Conservation (phyloP, 345 rosid species). For the Salix koriyanagi region DNA sequence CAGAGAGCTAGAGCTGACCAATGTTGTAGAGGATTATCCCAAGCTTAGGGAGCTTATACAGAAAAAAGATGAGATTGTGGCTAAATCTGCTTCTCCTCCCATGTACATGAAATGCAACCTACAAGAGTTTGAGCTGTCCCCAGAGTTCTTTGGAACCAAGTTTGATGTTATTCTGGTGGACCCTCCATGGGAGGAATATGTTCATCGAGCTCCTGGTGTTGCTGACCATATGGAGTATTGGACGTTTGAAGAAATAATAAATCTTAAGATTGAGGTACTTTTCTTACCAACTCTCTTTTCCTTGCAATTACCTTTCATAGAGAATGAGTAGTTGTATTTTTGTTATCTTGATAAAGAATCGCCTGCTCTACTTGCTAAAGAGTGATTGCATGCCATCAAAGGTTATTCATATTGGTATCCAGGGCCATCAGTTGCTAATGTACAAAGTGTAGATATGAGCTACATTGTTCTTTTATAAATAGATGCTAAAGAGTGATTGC, state of each 20-base stretch:
- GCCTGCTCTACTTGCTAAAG: not conserved
- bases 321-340: slow-evolving; percentile 7
- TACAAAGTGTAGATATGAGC: not conserved
- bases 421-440: not conserved
- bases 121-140: slow-evolving; percentile 79
- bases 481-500: not conserved
- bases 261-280: slow-evolving; percentile 89
- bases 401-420: not conserved
- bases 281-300: slow-evolving; percentile 3
- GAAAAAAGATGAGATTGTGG: slow-evolving; percentile 96
- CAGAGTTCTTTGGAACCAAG: slow-evolving; percentile 91
- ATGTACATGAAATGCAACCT: slow-evolving; percentile 82
- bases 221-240: slow-evolving; percentile 97
- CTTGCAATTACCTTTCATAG: slow-evolving; percentile 1
- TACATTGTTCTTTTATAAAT: not conserved
- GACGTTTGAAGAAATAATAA: slow-evolving; percentile 91
- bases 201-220: slow-evolving; percentile 97
- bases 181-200: slow-evolving; percentile 99
- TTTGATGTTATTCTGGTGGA: slow-evolving; percentile 97
- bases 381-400: not conserved
- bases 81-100: slow-evolving; percentile 86
- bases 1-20: slow-evolving; percentile 94
- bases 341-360: not conserved
- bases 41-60: slow-evolving; percentile 98
- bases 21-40: slow-evolving; percentile 95